Percentiles rank a stretch among this genome's conserved stretches.
Evolutionary conservation across 805 yeast species (phyloP).

Genomic region (Starmerella etchellsii): DNA sequence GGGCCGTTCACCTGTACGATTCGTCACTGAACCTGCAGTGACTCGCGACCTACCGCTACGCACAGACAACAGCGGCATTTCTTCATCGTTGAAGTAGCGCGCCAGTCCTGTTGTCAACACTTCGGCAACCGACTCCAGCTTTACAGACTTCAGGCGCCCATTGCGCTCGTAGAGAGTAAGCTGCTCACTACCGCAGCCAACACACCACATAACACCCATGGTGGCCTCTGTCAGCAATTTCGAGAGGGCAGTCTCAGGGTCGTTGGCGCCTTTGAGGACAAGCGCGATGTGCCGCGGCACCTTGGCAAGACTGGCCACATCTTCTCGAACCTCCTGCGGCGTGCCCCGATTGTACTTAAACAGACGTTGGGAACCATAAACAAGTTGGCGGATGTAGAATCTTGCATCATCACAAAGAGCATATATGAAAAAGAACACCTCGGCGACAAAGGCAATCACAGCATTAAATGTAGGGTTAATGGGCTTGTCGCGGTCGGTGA

Average conservation of each 20-base stretch:
- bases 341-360: constrained; percentile 30
- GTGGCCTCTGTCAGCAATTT: constrained; percentile 41
- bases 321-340: constrained; percentile 77
- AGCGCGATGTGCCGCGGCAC: constrained; percentile 68
- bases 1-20: background rate
- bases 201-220: constrained; percentile 65
- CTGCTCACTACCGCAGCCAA: constrained; percentile 71
- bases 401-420: background rate
- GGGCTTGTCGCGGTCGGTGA: background rate
- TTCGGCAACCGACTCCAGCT: constrained; percentile 34
- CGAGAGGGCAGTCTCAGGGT: constrained; percentile 20
- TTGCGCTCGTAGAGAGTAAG: constrained; percentile 67
- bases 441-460: constrained; percentile 1
- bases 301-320: constrained; percentile 41
- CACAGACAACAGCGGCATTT: constrained; percentile 26
- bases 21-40: constrained; percentile 1
- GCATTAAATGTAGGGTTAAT: background rate
- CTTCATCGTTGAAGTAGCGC: constrained; percentile 44
- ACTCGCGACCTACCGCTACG: constrained; percentile 6
- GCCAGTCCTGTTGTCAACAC: constrained; percentile 47
- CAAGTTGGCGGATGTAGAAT: constrained; percentile 7
- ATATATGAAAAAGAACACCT: background rate
- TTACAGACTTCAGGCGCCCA: constrained; percentile 44
- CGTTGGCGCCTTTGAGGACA: constrained; percentile 34
- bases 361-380: constrained; percentile 14